Conservation (phyloP, 148 eudicot species). For the Camellia japonica region DNA sequence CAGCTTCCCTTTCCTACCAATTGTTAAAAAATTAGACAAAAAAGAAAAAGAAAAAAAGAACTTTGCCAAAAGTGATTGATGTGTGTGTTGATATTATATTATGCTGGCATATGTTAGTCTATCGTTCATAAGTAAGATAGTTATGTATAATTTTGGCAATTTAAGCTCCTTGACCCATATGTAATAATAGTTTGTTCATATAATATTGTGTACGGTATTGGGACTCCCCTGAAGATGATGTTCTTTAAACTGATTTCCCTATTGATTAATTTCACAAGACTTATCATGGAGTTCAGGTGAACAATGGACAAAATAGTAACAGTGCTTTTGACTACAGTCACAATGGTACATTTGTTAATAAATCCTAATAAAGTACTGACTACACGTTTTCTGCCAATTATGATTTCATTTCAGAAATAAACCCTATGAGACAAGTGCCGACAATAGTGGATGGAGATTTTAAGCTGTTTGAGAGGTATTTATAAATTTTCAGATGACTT, state of each 20-base stretch:
- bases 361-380: background rate
- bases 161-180: background rate
- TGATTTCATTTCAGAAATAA: conserved; percentile 51
- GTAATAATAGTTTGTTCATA: too few relatives aligned
- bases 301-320: background rate
- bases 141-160: background rate
- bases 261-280: background rate
- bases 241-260: background rate
- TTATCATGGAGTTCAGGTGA: background rate
- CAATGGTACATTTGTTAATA: background rate
- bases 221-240: background rate
- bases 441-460: conserved; percentile 76
- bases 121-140: background rate
- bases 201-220: too few relatives aligned
- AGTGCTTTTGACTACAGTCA: background rate
- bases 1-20: too few relatives aligned
- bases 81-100: too few relatives aligned
- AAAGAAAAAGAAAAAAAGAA: too few relatives aligned
- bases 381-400: conserved; percentile 5
- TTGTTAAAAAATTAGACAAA: too few relatives aligned
- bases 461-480: conserved; percentile 83
- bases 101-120: too few relatives aligned
- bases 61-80: too few relatives aligned
- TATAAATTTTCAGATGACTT: background rate
- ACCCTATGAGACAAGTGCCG: conserved; percentile 74